These are phyloP conservation scores for Aspergillus fijiensis DNA, from an alignment of 2,329 filamentous ascomycete genomes.

Conservation along the genomic window DNA sequence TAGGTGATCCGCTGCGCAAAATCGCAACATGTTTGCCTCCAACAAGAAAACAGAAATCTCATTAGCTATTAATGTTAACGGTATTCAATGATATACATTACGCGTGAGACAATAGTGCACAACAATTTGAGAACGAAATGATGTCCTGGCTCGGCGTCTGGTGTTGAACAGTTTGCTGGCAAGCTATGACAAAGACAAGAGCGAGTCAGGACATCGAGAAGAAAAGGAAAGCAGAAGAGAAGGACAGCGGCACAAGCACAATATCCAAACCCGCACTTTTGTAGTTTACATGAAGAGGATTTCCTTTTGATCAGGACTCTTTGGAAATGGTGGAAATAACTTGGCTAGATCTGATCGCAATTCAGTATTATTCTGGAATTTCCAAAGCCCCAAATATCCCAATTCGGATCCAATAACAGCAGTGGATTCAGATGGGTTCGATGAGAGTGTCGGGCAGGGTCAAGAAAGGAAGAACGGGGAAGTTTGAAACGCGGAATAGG, in stretches of 20 bases:
- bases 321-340: not conserved
- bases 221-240: not conserved
- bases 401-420: not conserved
- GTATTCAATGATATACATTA: not conserved
- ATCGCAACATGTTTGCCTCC: conserved; percentile 1
- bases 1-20: not conserved
- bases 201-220: not conserved
- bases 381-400: not conserved
- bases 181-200: not conserved
- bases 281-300: conserved; percentile 32
- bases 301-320: not conserved
- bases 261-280: conserved; percentile 33
- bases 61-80: not conserved
- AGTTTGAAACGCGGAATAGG: not conserved
- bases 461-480: not conserved
- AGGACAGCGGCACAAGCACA: not conserved
- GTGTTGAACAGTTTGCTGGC: not conserved
- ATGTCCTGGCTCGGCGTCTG: not conserved
- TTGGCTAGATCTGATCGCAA: not conserved
- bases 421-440: not conserved
- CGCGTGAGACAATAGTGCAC: not conserved
- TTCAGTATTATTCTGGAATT: not conserved
- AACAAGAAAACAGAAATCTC: conserved; percentile 10
- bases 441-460: not conserved
- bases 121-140: not conserved